Base-by-base conservation (phyloP, 2,329 filamentous ascomycete genomes). In the Biscogniauxia marginata region DNA sequence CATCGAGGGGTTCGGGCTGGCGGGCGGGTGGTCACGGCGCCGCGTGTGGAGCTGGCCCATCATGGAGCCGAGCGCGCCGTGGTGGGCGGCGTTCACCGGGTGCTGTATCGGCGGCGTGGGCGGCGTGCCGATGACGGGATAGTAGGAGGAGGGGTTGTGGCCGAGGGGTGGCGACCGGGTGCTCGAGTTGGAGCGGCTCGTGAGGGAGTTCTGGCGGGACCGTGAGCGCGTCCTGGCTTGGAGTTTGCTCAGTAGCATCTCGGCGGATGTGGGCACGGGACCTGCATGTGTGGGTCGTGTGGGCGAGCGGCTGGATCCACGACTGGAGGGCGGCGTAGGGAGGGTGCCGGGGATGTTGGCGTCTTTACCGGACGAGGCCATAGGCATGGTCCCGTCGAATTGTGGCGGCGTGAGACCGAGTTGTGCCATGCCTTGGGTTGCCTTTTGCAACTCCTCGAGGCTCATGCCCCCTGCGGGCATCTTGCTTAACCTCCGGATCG, bases 401-500 rank as follows among this genome's bases (percentile, higher is more conserved):
- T 58, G 43, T 55, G 62, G 1, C 56, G 20, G 16, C 9, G 30
- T 11, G 30, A 39, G n/a, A 5, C 55, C 54, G 1, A 24, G 34
- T 9, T 54, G 50, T 7, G 46, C 54, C 53, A 60, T 60, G 49
- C 65, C 65, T 25, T 67, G 61, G 2, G 63, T 63, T 1, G 65
- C 61, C 2, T 61, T 67, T 9, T 65, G 63, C 44, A 74, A 54
- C 49, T 73, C 69, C 30, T 71, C 69, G 45, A 74, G 71, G 11
- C 63, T 68, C 58, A 70, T 60, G 21, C 67, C 65, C 52, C 65
- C 58, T 8, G 69, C 53, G 11, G 76, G 74, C 63, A 77, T 67
- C 50, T 70, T 74, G 63, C 73, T 77, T 7, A 79, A 69, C 4
- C 76, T 64, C 1, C 75, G 70, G 53, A 79, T 77, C 6, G 75